Conservation (phyloP, 768 basidiomycete species). For the Pholiota conissans region DNA sequence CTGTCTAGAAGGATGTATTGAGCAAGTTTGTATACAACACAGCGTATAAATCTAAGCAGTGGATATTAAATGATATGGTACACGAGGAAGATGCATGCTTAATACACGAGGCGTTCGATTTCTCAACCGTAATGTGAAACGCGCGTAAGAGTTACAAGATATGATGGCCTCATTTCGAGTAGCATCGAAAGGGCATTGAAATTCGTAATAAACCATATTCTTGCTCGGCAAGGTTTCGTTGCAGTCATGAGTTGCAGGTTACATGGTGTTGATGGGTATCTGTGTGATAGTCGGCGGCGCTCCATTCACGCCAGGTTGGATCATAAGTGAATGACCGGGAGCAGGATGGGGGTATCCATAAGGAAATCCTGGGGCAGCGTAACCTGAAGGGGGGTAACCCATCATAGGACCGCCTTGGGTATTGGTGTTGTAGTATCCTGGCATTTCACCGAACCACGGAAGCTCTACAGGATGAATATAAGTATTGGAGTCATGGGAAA, state of each 20-base stretch:
- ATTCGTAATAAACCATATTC: background rate
- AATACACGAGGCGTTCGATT: constrained; percentile 7
- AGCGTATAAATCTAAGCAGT: background rate
- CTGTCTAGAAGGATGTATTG: background rate
- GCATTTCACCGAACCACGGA: constrained; percentile 75
- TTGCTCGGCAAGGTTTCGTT: background rate
- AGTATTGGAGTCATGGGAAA: background rate
- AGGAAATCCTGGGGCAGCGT: constrained; percentile 15
- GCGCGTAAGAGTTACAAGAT: background rate
- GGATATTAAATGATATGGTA: constrained; percentile 5
- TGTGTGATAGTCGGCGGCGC: constrained; percentile 62
- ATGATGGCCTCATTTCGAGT: background rate
- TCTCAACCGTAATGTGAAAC: constrained; percentile 2
- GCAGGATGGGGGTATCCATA: constrained; percentile 23
- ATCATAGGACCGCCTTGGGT: constrained; percentile 26
- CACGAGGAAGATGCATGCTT: constrained; percentile 6
- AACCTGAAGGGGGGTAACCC: constrained; percentile 33
- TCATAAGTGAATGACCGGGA: constrained; percentile 64
- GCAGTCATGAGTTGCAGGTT: constrained; percentile 15
- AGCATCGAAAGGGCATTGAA: background rate
- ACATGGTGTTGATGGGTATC: constrained; percentile 40
- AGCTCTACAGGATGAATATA: constrained; percentile 43
- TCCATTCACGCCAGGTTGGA: constrained; percentile 67
- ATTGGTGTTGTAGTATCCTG: constrained; percentile 55
- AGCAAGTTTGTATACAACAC: background rate